Conservation (phyloP, 2,329 filamentous ascomycete genomes). For the Hypoxylon sp. region DNA sequence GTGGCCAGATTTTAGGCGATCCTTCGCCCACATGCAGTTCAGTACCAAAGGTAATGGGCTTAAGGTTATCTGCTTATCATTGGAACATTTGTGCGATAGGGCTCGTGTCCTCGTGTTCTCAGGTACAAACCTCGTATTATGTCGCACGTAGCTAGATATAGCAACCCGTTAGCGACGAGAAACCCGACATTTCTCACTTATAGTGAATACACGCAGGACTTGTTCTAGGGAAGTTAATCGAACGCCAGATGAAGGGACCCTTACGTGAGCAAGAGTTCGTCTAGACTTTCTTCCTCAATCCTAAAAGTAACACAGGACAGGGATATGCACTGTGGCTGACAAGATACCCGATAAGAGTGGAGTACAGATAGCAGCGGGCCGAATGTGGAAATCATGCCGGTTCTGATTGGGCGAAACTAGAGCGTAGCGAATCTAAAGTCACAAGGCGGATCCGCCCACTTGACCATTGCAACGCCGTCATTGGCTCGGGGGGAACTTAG, state of each 20-base stretch:
- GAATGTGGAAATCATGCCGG: conserved; percentile 40
- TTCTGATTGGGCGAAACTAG: conserved; percentile 46
- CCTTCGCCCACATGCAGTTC: conserved; percentile 39
- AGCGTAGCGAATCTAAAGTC: conserved; percentile 31
- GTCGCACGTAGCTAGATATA: conserved; percentile 8
- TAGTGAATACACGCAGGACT: background rate
- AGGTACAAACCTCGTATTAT: conserved; percentile 27
- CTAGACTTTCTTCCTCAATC: conserved; percentile 33
- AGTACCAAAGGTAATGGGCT: conserved; percentile 16
- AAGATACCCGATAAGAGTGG: conserved; percentile 45
- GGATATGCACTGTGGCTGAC: conserved; percentile 11
- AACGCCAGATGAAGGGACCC: conserved; percentile 8
- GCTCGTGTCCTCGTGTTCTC: conserved; percentile 9
- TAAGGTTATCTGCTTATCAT: conserved; percentile 15
- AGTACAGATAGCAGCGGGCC: conserved; percentile 46
- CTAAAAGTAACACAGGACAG: conserved; percentile 21
- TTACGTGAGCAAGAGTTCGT: conserved; percentile 19
- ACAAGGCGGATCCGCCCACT: conserved; percentile 31
- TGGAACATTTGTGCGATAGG: conserved; percentile 11
- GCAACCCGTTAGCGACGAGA: background rate
- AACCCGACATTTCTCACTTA: background rate
- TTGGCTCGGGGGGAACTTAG: conserved; percentile 38
- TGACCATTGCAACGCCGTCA: conserved; percentile 21
- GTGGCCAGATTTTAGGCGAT: conserved; percentile 34
- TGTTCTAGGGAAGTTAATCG: background rate